These are phyloP conservation scores for Juncus effusus DNA, from an alignment of 176 grass and related monocot genomes.

Conservation along the genomic window DNA sequence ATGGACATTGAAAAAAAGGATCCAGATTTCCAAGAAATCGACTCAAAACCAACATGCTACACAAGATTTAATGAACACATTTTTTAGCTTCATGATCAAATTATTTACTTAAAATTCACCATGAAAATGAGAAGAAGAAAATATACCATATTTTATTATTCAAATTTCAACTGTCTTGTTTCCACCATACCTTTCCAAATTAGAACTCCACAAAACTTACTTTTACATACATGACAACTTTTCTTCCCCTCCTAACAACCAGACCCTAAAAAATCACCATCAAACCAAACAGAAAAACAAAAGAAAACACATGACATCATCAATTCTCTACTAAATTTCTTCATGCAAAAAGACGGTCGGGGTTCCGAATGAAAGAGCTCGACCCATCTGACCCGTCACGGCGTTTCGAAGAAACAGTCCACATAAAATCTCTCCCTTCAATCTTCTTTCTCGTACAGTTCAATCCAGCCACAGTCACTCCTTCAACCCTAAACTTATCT, in stretches of 20 bases:
- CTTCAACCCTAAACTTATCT: constrained; percentile 31
- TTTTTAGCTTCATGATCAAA: no score
- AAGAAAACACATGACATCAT: neutral
- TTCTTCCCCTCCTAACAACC: neutral
- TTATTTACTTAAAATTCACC: no score
- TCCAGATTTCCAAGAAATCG: no score
- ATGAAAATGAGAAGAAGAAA: no score
- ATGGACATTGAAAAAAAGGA: no score
- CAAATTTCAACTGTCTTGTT: no score
- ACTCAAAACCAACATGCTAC: no score
- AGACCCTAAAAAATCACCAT: neutral
- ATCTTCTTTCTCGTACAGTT: constrained; percentile 1
- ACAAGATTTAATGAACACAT: no score
- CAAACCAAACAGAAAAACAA: neutral
- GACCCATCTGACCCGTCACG: constrained; percentile 12
- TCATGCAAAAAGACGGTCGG: constrained; percentile 27
- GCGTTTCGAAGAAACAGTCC: constrained; percentile 42
- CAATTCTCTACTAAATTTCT: constrained; percentile 6
- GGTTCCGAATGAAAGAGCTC: constrained; percentile 27
- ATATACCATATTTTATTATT: no score
- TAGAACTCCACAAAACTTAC: no score
- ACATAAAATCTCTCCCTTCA: constrained; percentile 34
- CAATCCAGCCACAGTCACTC: constrained; percentile 53
- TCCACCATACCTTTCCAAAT: no score
- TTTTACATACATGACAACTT: no score